Evolutionary conservation across 2,329 filamentous ascomycete genomes (phyloP).

Genomic region (Pseudopyricularia cyperi): DNA sequence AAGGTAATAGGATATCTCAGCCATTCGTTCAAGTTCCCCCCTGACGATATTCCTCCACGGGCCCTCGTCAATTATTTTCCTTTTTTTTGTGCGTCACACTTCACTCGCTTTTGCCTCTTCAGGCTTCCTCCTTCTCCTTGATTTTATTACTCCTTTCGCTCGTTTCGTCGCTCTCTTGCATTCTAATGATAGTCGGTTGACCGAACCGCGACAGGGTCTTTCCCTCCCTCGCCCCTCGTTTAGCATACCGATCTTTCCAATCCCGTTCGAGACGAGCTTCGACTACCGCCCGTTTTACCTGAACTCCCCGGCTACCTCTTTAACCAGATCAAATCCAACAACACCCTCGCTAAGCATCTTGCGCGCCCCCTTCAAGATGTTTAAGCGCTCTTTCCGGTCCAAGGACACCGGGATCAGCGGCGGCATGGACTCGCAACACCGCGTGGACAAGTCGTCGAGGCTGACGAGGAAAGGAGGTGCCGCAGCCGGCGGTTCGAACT

Average conservation of each 20-base stretch:
- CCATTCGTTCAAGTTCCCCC: conserved; percentile 26
- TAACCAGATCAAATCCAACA: background rate
- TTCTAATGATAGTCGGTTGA: conserved; percentile 12
- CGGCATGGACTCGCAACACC: conserved; percentile 26
- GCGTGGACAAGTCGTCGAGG: conserved; percentile 79
- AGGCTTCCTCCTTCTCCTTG: conserved; percentile 20
- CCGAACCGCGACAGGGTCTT: conserved; percentile 11
- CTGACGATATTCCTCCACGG: conserved; percentile 38
- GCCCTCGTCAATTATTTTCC: conserved; percentile 32
- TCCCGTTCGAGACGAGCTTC: conserved; percentile 9
- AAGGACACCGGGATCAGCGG: conserved; percentile 38
- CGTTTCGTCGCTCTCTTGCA: conserved; percentile 40
- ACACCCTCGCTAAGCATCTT: conserved; percentile 1
- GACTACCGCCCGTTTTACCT: conserved; percentile 2
- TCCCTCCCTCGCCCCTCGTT: conserved; percentile 19
- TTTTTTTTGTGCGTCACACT: conserved; percentile 27
- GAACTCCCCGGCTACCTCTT: conserved; percentile 2
- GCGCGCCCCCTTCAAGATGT: conserved; percentile 51
- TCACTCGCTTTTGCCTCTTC: conserved; percentile 16
- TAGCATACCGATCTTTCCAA: conserved; percentile 11
- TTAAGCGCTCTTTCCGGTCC: conserved; percentile 80
- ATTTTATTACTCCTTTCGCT: conserved; percentile 29
- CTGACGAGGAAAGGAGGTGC: conserved; percentile 46
- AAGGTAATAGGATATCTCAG: conserved; percentile 41
- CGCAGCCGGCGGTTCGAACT: conserved; percentile 15